Evolutionary conservation across 768 basidiomycete genomes (phyloP).

Genomic region (Rhodosporidiobolus sp.): DNA sequence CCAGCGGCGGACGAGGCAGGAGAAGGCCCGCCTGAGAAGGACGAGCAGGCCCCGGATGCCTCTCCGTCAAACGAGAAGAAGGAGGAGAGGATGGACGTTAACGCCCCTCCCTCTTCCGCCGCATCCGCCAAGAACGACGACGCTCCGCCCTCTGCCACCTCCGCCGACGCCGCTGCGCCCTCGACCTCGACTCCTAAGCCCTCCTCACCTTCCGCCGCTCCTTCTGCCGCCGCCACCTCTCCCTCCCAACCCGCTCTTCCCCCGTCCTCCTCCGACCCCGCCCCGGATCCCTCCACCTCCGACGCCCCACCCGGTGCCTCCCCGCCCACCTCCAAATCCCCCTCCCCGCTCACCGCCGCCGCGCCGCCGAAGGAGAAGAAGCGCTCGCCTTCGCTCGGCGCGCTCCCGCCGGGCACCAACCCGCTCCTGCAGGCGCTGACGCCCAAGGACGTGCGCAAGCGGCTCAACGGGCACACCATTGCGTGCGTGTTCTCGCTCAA

Average conservation of each 20-base stretch:
- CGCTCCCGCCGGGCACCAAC: not conserved
- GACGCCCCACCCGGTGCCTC: not conserved
- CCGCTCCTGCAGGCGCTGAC: slow-evolving; percentile 21
- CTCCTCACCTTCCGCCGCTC: not conserved
- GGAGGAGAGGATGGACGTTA: not conserved
- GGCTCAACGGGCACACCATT: slow-evolving; percentile 30
- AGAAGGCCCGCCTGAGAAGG: not conserved
- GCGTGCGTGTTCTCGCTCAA: slow-evolving; percentile 27
- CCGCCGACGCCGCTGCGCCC: not conserved
- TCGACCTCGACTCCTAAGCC: too few species aligned
- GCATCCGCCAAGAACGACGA: too few species aligned
- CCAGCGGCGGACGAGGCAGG: not conserved
- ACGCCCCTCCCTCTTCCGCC: not conserved
- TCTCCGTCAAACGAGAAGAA: too few species aligned
- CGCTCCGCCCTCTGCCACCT: not conserved
- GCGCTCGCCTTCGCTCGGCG: not conserved
- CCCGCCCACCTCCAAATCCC: not conserved
- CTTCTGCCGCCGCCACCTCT: not conserved
- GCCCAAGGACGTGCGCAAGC: slow-evolving; percentile 27
- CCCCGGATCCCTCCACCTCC: not conserved
- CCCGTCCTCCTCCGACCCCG: not conserved
- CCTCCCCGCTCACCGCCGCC: not conserved
- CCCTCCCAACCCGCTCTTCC: not conserved
- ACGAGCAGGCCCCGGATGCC: not conserved
- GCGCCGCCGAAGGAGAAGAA: too few species aligned